These are phyloP conservation scores for Diplodia corticola DNA, from an alignment of 2,329 filamentous ascomycete species.

Conservation along the genomic window DNA sequence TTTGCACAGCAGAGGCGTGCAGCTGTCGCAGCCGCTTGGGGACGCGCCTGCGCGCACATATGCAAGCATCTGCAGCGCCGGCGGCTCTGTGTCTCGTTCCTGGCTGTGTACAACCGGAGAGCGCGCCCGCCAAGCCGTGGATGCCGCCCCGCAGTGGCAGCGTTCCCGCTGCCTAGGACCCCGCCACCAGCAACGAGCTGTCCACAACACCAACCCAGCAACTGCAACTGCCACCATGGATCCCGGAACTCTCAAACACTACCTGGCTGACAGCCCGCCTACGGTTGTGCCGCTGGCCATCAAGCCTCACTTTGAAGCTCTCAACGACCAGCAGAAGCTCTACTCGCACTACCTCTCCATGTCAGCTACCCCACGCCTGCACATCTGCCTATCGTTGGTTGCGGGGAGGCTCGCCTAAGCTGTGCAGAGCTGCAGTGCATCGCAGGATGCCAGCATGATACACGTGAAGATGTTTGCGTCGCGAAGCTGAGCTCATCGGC, in stretches of 20 bases:
- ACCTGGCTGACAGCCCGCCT: slow-evolving; percentile 87
- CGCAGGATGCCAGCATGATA: background rate
- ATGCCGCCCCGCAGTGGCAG: slow-evolving; percentile 14
- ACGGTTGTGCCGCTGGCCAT: slow-evolving; percentile 85
- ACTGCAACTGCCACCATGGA: slow-evolving; percentile 41
- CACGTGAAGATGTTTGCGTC: background rate
- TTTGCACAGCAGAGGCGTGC: background rate
- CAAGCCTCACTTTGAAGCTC: slow-evolving; percentile 84
- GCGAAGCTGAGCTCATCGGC: background rate
- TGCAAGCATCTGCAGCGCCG: slow-evolving; percentile 4
- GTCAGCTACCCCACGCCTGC: slow-evolving; percentile 29
- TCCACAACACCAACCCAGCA: slow-evolving; percentile 12
- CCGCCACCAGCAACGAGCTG: slow-evolving; percentile 9
- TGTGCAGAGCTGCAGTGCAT: background rate
- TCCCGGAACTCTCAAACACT: slow-evolving; percentile 59
- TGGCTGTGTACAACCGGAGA: background rate
- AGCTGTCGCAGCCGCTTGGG: background rate
- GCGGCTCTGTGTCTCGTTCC: slow-evolving; percentile 7
- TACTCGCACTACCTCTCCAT: slow-evolving; percentile 72
- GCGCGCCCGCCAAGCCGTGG: background rate
- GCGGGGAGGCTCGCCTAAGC: slow-evolving; percentile 2
- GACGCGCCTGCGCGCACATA: background rate
- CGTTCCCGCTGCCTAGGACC: slow-evolving; percentile 14
- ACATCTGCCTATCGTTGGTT: background rate
- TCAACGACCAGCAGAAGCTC: slow-evolving; percentile 75